Evolutionary conservation across 768 basidiomycete species (phyloP).

Genomic region (Hygrophoropsis aurantiaca): DNA sequence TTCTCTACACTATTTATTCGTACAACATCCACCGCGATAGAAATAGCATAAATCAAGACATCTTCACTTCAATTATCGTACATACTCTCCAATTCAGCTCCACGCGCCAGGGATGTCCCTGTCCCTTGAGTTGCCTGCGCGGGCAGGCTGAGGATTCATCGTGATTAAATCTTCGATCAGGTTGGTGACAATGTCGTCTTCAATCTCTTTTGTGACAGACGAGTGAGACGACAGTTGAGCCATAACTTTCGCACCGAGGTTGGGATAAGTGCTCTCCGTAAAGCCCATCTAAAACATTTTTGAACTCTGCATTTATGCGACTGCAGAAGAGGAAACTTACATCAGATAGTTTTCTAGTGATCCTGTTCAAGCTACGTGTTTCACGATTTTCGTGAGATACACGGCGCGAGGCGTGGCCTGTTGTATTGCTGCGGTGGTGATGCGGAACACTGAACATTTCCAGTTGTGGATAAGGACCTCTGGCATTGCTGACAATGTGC

Average conservation of each 20-base stretch:
- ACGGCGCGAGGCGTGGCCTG: constrained; percentile 21
- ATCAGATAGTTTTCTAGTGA: constrained; percentile 61
- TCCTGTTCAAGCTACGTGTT: constrained; percentile 46
- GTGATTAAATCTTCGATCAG: constrained; percentile 60
- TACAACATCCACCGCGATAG: neutral
- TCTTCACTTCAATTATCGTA: neutral
- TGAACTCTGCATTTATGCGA: constrained; percentile 9
- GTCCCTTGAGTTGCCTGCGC: too few species aligned
- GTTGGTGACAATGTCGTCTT: constrained; percentile 66
- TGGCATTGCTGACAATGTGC: constrained; percentile 63
- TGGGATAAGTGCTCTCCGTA: constrained; percentile 54
- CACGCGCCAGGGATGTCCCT: constrained; percentile 46
- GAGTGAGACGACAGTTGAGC: constrained; percentile 44
- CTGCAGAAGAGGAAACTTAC: constrained; percentile 38
- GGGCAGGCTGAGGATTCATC: constrained; percentile 35
- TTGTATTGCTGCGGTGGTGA: constrained; percentile 37
- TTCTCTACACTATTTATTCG: neutral
- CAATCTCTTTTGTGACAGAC: constrained; percentile 49
- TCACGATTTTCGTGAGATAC: constrained; percentile 16
- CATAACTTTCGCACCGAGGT: constrained; percentile 49
- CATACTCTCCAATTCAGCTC: constrained; percentile 39
- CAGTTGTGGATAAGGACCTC: constrained; percentile 58
- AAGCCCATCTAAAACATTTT: constrained; percentile 66
- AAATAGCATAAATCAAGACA: constrained; percentile 1
- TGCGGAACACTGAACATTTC: constrained; percentile 64